phyloP scores from a whole-genome alignment of 2,329 filamentous ascomycete genomes.

The Aspergillus spinulosporus region DNA sequence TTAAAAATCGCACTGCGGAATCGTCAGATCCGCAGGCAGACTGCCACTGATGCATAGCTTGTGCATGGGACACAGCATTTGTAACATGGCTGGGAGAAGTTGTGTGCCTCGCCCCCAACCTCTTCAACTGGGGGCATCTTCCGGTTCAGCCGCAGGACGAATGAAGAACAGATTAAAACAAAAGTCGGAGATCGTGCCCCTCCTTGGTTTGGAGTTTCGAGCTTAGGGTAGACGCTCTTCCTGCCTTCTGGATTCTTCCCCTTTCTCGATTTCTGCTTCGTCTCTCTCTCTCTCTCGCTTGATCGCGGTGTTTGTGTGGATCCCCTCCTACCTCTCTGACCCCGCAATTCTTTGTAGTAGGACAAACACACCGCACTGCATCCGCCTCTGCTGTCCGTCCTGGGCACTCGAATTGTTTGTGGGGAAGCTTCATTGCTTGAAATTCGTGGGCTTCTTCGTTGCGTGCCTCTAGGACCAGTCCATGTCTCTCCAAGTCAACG shows the following conservation, averaged over 20 bases:
- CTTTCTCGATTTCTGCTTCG: background rate
- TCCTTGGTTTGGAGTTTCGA: background rate
- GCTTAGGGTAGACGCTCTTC: background rate
- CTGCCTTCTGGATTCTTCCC: conserved; percentile 3
- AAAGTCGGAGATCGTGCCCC: background rate
- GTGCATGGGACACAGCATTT: background rate
- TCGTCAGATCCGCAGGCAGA: background rate
- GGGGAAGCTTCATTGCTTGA: conserved; percentile 5
- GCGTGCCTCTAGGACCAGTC: background rate
- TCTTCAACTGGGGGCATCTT: conserved; percentile 9
- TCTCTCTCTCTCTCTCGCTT: background rate
- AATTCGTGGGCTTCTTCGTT: background rate
- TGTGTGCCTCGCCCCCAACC: conserved; percentile 1
- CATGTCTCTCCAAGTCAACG: conserved; percentile 39
- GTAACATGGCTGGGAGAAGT: background rate
- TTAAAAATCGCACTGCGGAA: conserved; percentile 2
- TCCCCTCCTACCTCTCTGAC: background rate
- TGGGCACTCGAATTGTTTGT: background rate
- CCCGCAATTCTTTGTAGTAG: background rate
- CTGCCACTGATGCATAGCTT: background rate
- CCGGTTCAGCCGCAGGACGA: conserved; percentile 2
- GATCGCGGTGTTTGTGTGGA: background rate
- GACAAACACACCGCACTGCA: background rate
- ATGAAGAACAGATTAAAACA: background rate
- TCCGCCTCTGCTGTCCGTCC: background rate